phyloP scores from a whole-genome alignment of 106 monocot species.

The Xerophyta viscosa region DNA sequence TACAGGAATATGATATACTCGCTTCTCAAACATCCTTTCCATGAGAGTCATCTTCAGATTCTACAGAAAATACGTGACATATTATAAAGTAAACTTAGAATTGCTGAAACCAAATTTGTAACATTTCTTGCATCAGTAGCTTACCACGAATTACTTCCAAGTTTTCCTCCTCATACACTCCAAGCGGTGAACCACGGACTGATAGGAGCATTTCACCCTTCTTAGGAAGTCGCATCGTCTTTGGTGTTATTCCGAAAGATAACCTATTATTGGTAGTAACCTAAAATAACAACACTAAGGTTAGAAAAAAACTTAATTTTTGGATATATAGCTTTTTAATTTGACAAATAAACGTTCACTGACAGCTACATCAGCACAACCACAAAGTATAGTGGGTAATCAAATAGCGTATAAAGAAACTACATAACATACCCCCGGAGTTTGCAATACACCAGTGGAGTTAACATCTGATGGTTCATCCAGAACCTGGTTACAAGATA shows the following conservation, averaged over 20 bases:
- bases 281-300: too few species aligned
- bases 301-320: too few species aligned
- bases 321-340: too few species aligned
- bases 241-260: conserved; percentile 74
- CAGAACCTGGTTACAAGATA: conserved; percentile 5
- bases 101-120: not conserved
- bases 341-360: not conserved
- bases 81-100: not conserved
- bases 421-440: conserved; percentile 14
- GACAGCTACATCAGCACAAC: too few species aligned
- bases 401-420: not conserved
- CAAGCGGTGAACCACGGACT: conserved; percentile 79
- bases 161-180: conserved; percentile 72
- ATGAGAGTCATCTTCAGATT: conserved; percentile 1
- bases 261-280: conserved; percentile 39
- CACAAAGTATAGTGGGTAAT: too few species aligned
- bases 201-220: conserved; percentile 83
- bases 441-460: conserved; percentile 2
- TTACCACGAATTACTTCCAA: conserved; percentile 75
- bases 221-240: conserved; percentile 61
- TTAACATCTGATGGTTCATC: conserved; percentile 12
- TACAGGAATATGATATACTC: too few species aligned
- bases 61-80: not conserved
- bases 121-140: not conserved
- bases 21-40: not conserved